phyloP scores from a whole-genome alignment of 2,329 filamentous ascomycete genomes.

The Phyllosticta citrichinensis region DNA sequence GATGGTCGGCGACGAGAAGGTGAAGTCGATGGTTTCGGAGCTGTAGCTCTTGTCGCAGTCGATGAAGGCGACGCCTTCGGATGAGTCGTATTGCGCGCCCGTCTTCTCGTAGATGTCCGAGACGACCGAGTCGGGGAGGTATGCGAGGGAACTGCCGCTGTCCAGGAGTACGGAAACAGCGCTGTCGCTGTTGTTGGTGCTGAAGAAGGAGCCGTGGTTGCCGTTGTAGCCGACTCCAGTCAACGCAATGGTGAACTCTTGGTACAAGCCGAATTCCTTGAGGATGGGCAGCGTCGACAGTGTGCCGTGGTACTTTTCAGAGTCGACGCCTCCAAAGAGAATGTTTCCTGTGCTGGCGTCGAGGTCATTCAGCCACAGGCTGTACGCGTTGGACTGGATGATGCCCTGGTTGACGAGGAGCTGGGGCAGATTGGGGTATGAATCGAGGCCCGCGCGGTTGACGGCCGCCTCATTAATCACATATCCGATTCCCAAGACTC shows the following conservation, averaged over 20 bases:
- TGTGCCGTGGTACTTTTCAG: constrained; percentile 57
- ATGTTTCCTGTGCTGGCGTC: constrained; percentile 58
- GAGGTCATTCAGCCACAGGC: constrained; percentile 52
- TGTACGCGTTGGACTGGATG: constrained; percentile 57
- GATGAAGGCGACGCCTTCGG: constrained; percentile 39
- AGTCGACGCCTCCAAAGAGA: constrained; percentile 74
- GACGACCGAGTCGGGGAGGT: constrained; percentile 54
- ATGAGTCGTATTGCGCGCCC: constrained; percentile 31
- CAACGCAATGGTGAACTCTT: constrained; percentile 43
- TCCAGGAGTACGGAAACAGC: constrained; percentile 55
- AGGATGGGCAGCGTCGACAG: constrained; percentile 53
- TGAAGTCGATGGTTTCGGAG: constrained; percentile 44
- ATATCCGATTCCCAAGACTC: constrained; percentile 82
- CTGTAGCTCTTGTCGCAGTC: constrained; percentile 43
- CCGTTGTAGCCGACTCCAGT: constrained; percentile 35
- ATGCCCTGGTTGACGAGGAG: constrained; percentile 51
- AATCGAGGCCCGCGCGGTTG: constrained; percentile 39
- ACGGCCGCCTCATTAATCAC: constrained; percentile 66
- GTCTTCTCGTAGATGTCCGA: constrained; percentile 30
- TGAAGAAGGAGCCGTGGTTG: constrained; percentile 15
- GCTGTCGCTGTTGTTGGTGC: constrained; percentile 32
- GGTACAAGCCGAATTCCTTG: constrained; percentile 37
- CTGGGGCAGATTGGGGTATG: constrained; percentile 54
- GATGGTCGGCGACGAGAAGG: constrained; percentile 46
- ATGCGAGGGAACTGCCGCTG: constrained; percentile 63